Conservation (phyloP, 1,284 basidiomycete genomes). For the Nidula niveotomentosa region DNA sequence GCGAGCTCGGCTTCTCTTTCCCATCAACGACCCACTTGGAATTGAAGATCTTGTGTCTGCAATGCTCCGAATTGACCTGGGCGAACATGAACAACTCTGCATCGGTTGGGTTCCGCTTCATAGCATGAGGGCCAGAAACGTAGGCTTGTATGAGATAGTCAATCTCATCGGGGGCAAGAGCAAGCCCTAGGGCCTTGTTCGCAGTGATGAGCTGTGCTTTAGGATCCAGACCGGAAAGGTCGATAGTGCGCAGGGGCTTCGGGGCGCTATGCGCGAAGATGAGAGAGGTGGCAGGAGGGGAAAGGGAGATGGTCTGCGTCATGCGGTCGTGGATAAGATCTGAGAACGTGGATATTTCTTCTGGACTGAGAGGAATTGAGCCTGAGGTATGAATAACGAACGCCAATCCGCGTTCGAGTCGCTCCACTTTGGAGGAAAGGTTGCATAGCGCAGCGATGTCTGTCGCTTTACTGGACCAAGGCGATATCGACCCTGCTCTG, state of each 20-base stretch:
- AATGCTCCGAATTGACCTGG: conserved; percentile 99
- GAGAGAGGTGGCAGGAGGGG: conserved; percentile 55
- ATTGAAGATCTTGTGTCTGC: conserved; percentile 99
- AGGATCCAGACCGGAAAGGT: conserved; percentile 43
- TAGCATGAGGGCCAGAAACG: conserved; percentile 61
- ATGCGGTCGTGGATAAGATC: conserved; percentile 91
- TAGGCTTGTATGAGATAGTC: conserved; percentile 93
- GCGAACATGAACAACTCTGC: conserved; percentile 99
- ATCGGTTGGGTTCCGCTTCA: conserved; percentile 87
- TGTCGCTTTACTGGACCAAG: conserved; percentile 97
- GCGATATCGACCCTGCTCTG: conserved; percentile 58
- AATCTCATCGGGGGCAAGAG: conserved; percentile 89
- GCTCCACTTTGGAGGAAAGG: conserved; percentile 66
- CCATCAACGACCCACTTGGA: conserved; percentile 93
- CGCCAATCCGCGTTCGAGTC: conserved; percentile 84
- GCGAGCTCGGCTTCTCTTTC: conserved; percentile 65
- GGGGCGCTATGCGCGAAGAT: conserved; percentile 77
- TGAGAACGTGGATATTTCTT: conserved; percentile 50
- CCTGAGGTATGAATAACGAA: conserved; percentile 61
- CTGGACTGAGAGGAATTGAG: conserved; percentile 35
- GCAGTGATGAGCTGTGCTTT: conserved; percentile 69
- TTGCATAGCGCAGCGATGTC: conserved; percentile 92
- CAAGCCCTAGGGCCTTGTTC: conserved; percentile 88
- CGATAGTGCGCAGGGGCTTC: conserved; percentile 71
- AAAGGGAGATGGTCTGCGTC: conserved; percentile 79